Conservation (phyloP, 495 filamentous ascomycete genomes). For the Chaetomium fimeti region DNA sequence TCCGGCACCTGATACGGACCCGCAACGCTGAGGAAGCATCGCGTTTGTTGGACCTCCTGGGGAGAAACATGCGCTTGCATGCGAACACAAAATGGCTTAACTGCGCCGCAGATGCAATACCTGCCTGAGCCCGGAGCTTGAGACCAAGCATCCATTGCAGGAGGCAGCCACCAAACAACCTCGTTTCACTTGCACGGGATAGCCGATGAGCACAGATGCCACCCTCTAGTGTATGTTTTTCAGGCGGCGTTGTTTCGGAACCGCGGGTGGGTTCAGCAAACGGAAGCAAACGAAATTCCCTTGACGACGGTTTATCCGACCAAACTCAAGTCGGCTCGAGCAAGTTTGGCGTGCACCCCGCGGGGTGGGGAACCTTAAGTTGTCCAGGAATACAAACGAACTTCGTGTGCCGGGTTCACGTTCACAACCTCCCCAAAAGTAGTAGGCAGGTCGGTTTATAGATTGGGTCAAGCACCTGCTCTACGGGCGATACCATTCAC, state of each 20-base stretch:
- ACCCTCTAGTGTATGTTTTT: no score
- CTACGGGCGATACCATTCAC: background rate
- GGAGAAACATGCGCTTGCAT: background rate
- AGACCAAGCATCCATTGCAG: background rate
- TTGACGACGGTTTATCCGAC: no score
- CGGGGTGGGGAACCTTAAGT: no score
- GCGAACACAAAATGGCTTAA: background rate
- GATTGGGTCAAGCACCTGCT: background rate
- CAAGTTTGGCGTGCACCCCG: background rate
- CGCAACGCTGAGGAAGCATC: conserved; percentile 26
- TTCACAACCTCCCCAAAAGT: background rate
- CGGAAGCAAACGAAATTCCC: no score
- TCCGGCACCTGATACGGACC: conserved; percentile 26
- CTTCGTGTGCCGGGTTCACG: background rate
- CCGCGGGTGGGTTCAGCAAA: no score
- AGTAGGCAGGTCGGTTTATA: background rate
- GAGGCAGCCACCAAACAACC: background rate
- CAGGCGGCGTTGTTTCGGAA: no score
- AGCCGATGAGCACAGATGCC: no score
- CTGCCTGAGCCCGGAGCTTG: background rate
- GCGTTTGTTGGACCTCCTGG: conserved; percentile 21
- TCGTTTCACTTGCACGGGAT: background rate
- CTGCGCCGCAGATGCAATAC: background rate
- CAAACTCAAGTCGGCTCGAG: no score
- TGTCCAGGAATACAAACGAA: background rate